These are phyloP conservation scores for Kwoniella shandongensis DNA, from an alignment of 768 basidiomycete genomes.

Conservation along the genomic window DNA sequence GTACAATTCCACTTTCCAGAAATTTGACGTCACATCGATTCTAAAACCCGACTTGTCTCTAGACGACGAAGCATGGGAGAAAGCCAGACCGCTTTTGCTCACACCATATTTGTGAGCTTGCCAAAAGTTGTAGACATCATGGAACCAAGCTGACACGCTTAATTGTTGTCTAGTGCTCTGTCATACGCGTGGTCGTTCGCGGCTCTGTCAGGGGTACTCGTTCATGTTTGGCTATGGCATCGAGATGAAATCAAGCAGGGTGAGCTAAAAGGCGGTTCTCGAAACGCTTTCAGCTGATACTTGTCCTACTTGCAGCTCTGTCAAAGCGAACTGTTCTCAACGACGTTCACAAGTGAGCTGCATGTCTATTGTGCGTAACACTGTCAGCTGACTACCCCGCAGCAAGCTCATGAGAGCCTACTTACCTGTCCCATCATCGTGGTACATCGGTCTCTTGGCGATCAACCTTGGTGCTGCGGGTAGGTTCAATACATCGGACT, in stretches of 20 bases:
- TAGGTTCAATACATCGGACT: too few species aligned
- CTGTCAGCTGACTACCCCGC: not conserved
- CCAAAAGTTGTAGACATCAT: not conserved
- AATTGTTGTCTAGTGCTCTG: conserved; percentile 36
- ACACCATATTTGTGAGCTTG: conserved; percentile 53
- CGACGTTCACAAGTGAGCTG: conserved; percentile 50
- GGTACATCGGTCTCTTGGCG: conserved; percentile 45
- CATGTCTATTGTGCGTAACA: not conserved
- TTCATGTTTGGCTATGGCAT: conserved; percentile 53
- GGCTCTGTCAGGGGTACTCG: conserved; percentile 48
- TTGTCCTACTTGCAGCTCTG: conserved; percentile 23
- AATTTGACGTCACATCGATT: conserved; percentile 53
- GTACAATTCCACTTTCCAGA: conserved; percentile 48
- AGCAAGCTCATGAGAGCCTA: conserved; percentile 52
- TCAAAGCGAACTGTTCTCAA: conserved; percentile 31
- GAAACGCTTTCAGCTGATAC: conserved; percentile 14
- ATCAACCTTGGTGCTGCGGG: conserved; percentile 47
- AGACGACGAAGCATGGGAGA: conserved; percentile 51
- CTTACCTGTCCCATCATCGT: conserved; percentile 45
- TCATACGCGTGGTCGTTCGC: conserved; percentile 52
- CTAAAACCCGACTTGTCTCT: conserved; percentile 51
- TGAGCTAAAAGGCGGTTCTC: too few species aligned
- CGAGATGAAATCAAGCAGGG: conserved; percentile 47
- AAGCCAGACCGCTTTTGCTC: conserved; percentile 45
- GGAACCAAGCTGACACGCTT: too few species aligned